Base-by-base conservation (phyloP, 768 basidiomycete species). In the Tulasnella sp. region DNA sequence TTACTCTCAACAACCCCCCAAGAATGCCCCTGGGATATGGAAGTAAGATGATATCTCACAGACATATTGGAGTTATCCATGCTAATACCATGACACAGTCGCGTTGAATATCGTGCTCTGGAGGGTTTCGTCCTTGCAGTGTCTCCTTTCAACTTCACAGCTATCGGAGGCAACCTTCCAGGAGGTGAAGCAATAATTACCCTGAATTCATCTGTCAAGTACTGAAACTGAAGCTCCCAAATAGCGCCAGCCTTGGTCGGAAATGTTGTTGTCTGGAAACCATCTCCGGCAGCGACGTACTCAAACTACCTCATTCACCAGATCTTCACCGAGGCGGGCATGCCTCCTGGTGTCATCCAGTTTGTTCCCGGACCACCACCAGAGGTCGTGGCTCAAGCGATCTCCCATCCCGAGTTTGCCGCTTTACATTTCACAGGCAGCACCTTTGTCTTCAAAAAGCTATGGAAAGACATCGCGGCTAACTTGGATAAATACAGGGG, bases 111-210 rank as follows among this genome's bases (percentile, higher is more conserved):
- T 66, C 87, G 95, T 54, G 78, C 93, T 1, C 74, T 99, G n/a
- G 95, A 98, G 68, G 95, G 95, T 20, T 99, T 99, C 69, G 88
- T 98, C 22, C 76, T 98, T 44, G 95, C 95, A 12, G 85, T 98
- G 34, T 91, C 95, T 5, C 95, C 95, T 0, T 98, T 99, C 73
- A 99, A 99, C 68, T 92, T 91, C 64, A 96, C 93, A 28, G 93
- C 93, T 24, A 99, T 99, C 56, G 93, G 90, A 34, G 95, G 89
- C 12, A 99, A 99, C 66, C 83, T 98, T 31, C 77, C 82, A 5
- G 83, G 77, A 65, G 66, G 81, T 76, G 49, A 46, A 71, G 64
- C n/a, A 9, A 55, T 13, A 29, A 28, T 28, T 53, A 28, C 15
- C 13, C 12, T 6, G 28, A 24, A 49, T 16, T 32, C 33, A 20